These are phyloP conservation scores for Ricinus communis DNA, from an alignment of 345 rosid genomes.

Conservation along the genomic window DNA sequence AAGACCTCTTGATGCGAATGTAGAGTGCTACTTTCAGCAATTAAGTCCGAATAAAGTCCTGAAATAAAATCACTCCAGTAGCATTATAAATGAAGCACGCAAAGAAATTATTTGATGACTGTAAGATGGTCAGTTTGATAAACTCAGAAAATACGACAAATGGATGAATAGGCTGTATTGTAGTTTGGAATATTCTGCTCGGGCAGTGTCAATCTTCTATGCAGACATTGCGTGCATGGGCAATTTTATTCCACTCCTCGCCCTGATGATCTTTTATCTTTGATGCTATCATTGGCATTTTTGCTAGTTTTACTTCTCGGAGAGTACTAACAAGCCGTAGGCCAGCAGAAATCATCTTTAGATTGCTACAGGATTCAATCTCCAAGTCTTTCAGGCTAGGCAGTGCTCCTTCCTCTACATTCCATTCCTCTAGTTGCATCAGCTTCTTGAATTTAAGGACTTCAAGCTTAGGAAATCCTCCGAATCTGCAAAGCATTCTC, in stretches of 20 bases:
- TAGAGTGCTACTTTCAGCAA: too few species aligned
- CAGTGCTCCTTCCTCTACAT: neutral
- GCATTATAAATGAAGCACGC: too few species aligned
- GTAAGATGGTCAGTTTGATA: too few species aligned
- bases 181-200: too few species aligned
- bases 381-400: neutral
- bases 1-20: too few species aligned
- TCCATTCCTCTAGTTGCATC: neutral
- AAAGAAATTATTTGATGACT: too few species aligned
- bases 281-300: neutral
- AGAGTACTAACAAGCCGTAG: neutral
- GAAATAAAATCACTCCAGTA: too few species aligned
- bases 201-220: too few species aligned
- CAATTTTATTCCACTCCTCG: neutral
- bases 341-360: neutral
- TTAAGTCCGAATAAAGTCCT: too few species aligned
- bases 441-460: neutral
- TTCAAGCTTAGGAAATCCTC: conserved; percentile 17
- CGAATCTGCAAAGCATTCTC: conserved; percentile 14
- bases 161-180: too few species aligned
- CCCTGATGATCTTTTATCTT: neutral
- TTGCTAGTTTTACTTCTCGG: neutral
- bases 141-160: too few species aligned
- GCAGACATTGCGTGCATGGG: neutral
- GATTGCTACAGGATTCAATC: neutral